These are phyloP conservation scores for Arthrobotrys sinensis DNA, from an alignment of 2,329 filamentous ascomycete genomes.

Conservation along the genomic window DNA sequence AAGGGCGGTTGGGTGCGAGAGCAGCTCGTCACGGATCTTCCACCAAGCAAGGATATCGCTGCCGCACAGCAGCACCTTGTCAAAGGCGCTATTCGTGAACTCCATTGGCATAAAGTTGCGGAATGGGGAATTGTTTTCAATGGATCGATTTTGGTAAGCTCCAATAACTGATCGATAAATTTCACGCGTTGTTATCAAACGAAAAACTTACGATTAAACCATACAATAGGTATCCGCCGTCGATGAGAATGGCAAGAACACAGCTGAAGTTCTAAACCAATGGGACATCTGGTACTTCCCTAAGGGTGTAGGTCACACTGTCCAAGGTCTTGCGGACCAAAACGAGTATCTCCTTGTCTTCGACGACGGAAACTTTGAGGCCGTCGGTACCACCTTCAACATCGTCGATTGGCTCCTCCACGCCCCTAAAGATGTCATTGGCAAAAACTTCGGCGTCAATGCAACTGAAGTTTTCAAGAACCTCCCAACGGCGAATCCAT, in stretches of 20 bases:
- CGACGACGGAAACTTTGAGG: slow-evolving; percentile 78
- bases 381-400: slow-evolving; percentile 78
- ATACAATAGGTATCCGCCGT: slow-evolving; percentile 71
- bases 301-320: slow-evolving; percentile 76
- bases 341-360: slow-evolving; percentile 79
- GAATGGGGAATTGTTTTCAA: slow-evolving; percentile 78
- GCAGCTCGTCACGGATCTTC: slow-evolving; percentile 78
- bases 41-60: slow-evolving; percentile 77
- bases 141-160: slow-evolving; percentile 71
- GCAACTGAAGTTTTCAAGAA: slow-evolving; percentile 73
- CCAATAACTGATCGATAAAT: neutral
- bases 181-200: neutral
- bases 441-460: slow-evolving; percentile 79
- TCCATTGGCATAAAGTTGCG: slow-evolving; percentile 79
- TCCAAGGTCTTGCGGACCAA: slow-evolving; percentile 77
- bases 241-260: slow-evolving; percentile 74
- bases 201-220: neutral
- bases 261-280: slow-evolving; percentile 73
- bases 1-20: slow-evolving; percentile 78
- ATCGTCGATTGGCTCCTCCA: slow-evolving; percentile 80
- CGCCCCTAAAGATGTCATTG: slow-evolving; percentile 75
- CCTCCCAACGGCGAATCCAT: slow-evolving; percentile 73
- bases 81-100: slow-evolving; percentile 77
- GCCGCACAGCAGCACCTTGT: slow-evolving; percentile 78
- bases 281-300: slow-evolving; percentile 80